phyloP scores from a whole-genome alignment of 106 monocot species.

The Allium fistulosum region DNA sequence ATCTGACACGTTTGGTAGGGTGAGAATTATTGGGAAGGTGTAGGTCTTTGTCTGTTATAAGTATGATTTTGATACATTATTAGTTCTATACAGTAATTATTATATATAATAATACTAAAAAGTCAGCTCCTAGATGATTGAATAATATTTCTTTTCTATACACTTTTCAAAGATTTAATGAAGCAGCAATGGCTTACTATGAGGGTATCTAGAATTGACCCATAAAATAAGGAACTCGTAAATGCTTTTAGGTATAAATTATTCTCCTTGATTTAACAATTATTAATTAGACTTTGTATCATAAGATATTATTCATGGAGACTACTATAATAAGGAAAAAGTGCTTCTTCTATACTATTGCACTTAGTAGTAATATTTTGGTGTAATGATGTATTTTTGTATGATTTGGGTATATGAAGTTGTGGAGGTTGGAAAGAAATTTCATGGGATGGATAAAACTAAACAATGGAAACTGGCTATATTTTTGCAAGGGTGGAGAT shows the following conservation, averaged over 20 bases:
- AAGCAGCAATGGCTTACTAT: slow-evolving; percentile 87
- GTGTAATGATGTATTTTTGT: background rate
- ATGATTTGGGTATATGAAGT: slow-evolving; percentile 43
- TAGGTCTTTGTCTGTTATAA: slow-evolving; percentile 63
- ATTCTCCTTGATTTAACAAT: background rate
- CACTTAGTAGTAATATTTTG: background rate
- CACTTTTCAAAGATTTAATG: too few species aligned
- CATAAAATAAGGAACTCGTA: slow-evolving; percentile 90
- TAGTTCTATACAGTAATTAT: too few species aligned
- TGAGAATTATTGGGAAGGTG: slow-evolving; percentile 96
- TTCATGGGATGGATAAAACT: slow-evolving; percentile 52
- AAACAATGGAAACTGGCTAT: slow-evolving; percentile 6
- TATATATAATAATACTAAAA: too few species aligned
- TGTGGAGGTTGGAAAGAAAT: slow-evolving; percentile 77
- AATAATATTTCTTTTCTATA: too few species aligned
- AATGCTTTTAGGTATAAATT: slow-evolving; percentile 65
- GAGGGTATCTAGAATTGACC: slow-evolving; percentile 83
- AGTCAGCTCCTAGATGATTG: too few species aligned
- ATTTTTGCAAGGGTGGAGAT: too few species aligned
- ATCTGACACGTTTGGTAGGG: too few species aligned
- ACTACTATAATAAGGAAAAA: too few species aligned
- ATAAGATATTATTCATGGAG: too few species aligned
- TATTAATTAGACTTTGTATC: too few species aligned
- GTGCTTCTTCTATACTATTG: background rate
- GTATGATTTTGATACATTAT: too few species aligned